These are phyloP conservation scores for Diplodia mutila DNA, from an alignment of 2,329 filamentous ascomycete genomes.

Conservation along the genomic window DNA sequence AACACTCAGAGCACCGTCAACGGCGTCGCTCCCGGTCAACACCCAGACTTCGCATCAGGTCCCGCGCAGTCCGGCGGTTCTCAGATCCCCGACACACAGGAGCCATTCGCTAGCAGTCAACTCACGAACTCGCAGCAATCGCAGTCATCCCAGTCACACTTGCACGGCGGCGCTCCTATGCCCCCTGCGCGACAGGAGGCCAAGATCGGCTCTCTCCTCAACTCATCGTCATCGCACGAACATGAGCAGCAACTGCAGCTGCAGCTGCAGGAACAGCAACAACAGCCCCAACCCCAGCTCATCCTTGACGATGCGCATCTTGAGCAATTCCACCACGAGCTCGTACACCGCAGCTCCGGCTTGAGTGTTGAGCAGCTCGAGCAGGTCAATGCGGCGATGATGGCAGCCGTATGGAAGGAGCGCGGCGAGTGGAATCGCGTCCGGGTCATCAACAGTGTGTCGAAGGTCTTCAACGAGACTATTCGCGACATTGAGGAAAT, in stretches of 20 bases:
- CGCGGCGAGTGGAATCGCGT: constrained; percentile 83
- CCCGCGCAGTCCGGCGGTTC: constrained; percentile 58
- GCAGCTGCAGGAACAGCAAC: not conserved
- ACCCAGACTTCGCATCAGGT: constrained; percentile 59
- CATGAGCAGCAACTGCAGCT: constrained; percentile 7
- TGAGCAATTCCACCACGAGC: constrained; percentile 61
- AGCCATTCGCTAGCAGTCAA: constrained; percentile 36
- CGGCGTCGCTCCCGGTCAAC: constrained; percentile 55
- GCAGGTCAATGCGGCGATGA: constrained; percentile 86
- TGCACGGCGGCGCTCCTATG: constrained; percentile 27
- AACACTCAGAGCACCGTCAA: constrained; percentile 77
- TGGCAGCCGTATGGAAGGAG: constrained; percentile 85
- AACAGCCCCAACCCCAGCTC: constrained; percentile 36
- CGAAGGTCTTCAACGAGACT: constrained; percentile 74
- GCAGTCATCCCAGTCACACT: constrained; percentile 39
- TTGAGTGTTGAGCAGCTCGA: constrained; percentile 92
- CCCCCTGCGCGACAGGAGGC: constrained; percentile 35
- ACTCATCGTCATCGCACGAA: constrained; percentile 35
- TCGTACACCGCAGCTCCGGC: constrained; percentile 71
- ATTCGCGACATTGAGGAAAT: constrained; percentile 68
- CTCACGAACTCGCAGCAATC: constrained; percentile 44
- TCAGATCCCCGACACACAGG: constrained; percentile 67
- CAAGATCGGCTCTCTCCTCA: constrained; percentile 48
- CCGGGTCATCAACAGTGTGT: constrained; percentile 67
- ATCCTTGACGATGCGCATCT: constrained; percentile 58